Base-by-base conservation (phyloP, 805 yeast genomes). In the Yueomyces sinensis region DNA sequence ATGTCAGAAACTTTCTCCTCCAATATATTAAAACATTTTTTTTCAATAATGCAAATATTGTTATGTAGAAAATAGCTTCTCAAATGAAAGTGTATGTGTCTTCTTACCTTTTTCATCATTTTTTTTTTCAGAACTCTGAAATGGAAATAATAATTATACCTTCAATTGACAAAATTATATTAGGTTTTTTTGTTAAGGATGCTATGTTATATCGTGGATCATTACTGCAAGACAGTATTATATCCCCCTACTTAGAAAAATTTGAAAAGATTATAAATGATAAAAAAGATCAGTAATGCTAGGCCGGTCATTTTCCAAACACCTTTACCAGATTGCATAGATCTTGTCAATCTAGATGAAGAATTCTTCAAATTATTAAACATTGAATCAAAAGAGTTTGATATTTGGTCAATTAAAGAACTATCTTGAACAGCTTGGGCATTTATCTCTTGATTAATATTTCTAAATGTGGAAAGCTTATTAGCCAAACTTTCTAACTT, bases 381-480 rank as follows among this genome's bases (percentile, higher is more conserved):
- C 43, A 78, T 50, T 11, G 62, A 47, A 37, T 66, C 58, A 54
- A 79, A 64, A n/a, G 74, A 65, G 37, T 69, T 68, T 27, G 70
- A 65, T 16, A 73, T 45, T 14, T 57, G 56, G 35, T 56, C 56
- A 16, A 72, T 47, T 27, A 62, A 43, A 0, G 65, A 59, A 18
- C 53, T 51, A 40, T 71, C 76, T 35, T 74, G 74, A 15, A 66
- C 62, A 1, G 89, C 80, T 43, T 74, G 78, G 36, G 61, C 57
- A 44, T 77, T 72, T 27, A 80, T 76, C 39, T 80, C 89, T 41
- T 70, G 70, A 34, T 83, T 79, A 18, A 81, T 72, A 37, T 64
- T 63, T 39, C 82, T 68, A 44, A 80, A 69, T 1, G 76, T 65
- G 2, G 82, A 67, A 27, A 80, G 61, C 50, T 80, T 80, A 34